Conservation (phyloP, 345 rosid species). For the rapeseed (Brassica napus) region DNA sequence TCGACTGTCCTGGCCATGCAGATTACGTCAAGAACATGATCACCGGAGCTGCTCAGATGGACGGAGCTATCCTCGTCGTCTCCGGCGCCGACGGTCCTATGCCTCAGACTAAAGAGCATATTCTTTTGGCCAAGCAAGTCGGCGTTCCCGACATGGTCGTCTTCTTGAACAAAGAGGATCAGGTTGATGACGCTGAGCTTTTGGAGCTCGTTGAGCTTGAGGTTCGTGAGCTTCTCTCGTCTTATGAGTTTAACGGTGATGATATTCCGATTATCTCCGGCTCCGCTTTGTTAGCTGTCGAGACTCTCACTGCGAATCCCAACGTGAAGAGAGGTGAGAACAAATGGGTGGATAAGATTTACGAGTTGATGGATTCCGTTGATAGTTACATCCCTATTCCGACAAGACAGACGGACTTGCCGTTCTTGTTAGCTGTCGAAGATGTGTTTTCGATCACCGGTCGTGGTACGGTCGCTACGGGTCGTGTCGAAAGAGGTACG, state of each 20-base stretch:
- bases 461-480: conserved; percentile 89
- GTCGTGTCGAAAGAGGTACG: conserved; percentile 77
- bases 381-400: conserved; percentile 82
- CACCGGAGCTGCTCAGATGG: conserved; percentile 83
- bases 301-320: conserved; percentile 69
- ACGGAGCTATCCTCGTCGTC: conserved; percentile 78
- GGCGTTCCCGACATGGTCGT: conserved; percentile 90
- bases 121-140: conserved; percentile 76
- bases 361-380: conserved; percentile 78
- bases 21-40: conserved; percentile 90
- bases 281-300: conserved; percentile 76
- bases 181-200: conserved; percentile 84
- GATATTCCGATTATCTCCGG: conserved; percentile 80
- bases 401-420: conserved; percentile 68
- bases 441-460: conserved; percentile 87
- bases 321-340: conserved; percentile 64
- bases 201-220: conserved; percentile 82
- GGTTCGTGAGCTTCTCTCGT: conserved; percentile 76
- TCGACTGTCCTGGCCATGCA: conserved; percentile 84
- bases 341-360: conserved; percentile 83
- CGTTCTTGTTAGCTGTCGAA: conserved; percentile 75
- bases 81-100: conserved; percentile 85
- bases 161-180: conserved; percentile 85
- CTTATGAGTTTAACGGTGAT: conserved; percentile 79
- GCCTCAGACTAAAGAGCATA: conserved; percentile 90